phyloP scores from a whole-genome alignment of 306 rosid genomes.

The Inga leiocalycina region DNA sequence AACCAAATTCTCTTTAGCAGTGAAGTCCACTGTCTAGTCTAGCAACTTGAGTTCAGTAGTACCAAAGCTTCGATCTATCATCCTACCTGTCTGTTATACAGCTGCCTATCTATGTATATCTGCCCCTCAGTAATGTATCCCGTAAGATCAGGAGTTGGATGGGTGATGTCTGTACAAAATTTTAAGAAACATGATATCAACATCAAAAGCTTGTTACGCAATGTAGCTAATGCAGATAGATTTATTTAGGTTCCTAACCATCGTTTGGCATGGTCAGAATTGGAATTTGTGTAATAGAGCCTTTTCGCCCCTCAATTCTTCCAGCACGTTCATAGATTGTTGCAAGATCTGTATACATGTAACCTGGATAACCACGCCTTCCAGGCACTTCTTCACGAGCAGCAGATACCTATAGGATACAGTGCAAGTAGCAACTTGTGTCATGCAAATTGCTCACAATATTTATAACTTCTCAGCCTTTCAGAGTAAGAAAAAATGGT shows the following conservation, averaged over 20 bases:
- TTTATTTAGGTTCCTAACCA: conserved; percentile 50
- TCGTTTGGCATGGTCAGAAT: conserved; percentile 98
- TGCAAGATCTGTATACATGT: conserved; percentile 99
- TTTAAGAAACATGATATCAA: conserved; percentile 27
- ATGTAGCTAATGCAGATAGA: conserved; percentile 15
- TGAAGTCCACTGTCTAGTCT: background rate
- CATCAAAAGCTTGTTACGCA: conserved; percentile 8
- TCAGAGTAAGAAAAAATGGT: background rate
- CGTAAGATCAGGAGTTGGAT: conserved; percentile 99
- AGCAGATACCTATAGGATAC: conserved; percentile 84
- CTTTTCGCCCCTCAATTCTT: conserved; percentile 95
- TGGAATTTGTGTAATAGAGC: conserved; percentile 98
- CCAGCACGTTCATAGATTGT: conserved; percentile 99
- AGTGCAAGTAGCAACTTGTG: conserved; percentile 27
- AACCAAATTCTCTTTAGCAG: background rate
- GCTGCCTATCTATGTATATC: conserved; percentile 94
- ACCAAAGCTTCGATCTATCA: conserved; percentile 3
- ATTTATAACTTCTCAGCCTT: conserved; percentile 1
- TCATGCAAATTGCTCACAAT: conserved; percentile 13
- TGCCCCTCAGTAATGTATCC: conserved; percentile 99
- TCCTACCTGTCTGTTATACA: conserved; percentile 87
- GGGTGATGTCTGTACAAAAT: conserved; percentile 81
- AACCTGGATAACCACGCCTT: conserved; percentile 99
- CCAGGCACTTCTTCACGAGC: conserved; percentile 99
- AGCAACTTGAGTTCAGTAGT: background rate